Percentiles rank a stretch among this genome's conserved stretches.
phyloP scores from a whole-genome alignment of 2,329 filamentous ascomycete genomes.

The Apiospora malaysiana region DNA sequence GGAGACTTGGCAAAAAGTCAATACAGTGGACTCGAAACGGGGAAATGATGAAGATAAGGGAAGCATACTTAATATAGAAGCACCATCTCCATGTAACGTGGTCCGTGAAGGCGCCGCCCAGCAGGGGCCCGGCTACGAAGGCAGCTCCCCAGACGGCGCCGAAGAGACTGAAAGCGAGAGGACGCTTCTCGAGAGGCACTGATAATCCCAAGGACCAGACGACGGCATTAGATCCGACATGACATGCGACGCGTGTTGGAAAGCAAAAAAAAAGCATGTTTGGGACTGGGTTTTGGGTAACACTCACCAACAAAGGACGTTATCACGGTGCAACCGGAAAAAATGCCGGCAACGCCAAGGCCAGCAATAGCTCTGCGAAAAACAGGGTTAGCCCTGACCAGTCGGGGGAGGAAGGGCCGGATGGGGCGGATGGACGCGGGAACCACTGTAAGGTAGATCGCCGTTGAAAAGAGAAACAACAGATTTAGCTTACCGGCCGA shows the following conservation, averaged over 20 bases:
- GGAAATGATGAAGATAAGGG: too few relatives aligned
- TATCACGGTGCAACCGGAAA: slow-evolving; percentile 37
- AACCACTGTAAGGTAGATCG: background rate
- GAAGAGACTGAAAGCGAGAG: slow-evolving; percentile 27
- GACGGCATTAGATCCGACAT: slow-evolving; percentile 52
- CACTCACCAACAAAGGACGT: slow-evolving; percentile 25
- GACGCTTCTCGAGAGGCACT: slow-evolving; percentile 29
- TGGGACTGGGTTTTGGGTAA: slow-evolving; percentile 57
- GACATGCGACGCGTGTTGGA: slow-evolving; percentile 33
- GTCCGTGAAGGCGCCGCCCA: slow-evolving; percentile 29
- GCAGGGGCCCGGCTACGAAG: slow-evolving; percentile 28
- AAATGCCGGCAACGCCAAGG: slow-evolving; percentile 37
- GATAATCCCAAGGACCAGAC: background rate
- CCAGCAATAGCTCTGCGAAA: slow-evolving; percentile 34
- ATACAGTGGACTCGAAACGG: background rate
- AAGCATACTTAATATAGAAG: slow-evolving; percentile 30
- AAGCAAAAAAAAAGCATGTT: too few relatives aligned
- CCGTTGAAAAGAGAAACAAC: background rate
- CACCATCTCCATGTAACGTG: slow-evolving; percentile 31
- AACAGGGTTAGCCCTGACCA: too few relatives aligned
- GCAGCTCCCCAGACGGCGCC: slow-evolving; percentile 27
- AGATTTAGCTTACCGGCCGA: slow-evolving; percentile 28
- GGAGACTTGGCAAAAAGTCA: slow-evolving; percentile 36
- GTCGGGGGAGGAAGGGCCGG: too few relatives aligned
- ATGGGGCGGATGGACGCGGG: too few relatives aligned